Evolutionary conservation across 192 early-diverging fungal species (phyloP), one percentile per base, ranked within the genome.

Genomic region (Entomortierella lignicola): DNA sequence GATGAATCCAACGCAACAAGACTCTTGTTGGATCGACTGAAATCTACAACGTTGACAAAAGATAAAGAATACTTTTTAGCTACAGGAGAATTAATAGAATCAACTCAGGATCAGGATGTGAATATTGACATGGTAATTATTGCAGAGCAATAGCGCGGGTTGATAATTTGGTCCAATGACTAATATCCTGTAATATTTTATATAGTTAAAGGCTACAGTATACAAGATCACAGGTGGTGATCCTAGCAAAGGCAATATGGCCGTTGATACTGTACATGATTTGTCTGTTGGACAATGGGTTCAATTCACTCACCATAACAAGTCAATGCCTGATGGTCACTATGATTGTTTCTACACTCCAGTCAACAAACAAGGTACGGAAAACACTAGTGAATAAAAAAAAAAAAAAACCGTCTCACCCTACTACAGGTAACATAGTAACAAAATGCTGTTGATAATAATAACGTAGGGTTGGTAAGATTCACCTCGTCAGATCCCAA

Each of bases 41-140:
- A 85, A 34, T 48, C 66, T 8, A 65, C 73, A 18, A 65, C 55
- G 8, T 51, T 83, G 18, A 82, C 83, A 1, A 89, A 89, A 63
- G 87, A 87, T 43, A 87, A 84, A 43, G 83, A 83, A 21, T 89
- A 85, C 48, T 89, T 87, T 60, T 73, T 89, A 21, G 85, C 79
- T 18, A 71, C 83, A 2, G 81, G 81, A 41, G 58, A 68, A 44
- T 51, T 56, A 5, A 47, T 21, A 0, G 32, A 26, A 17, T 57
- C 43, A 12, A 30, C 23, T 6, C 55, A 60, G 3, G 42, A 39
- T 20, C 29, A 61, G 29, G 55, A 56, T 39, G 50, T 61, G 18
- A 41, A 54, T 18, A 43, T 77, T 31, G 63, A 69, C n/a, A 71
- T 69, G 70, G 81, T 82, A 61, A 37, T 37, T 37, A 37, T 37